Evolutionary conservation across 2,329 filamentous ascomycete species (phyloP).

Genomic region (Fusarium sp.): DNA sequence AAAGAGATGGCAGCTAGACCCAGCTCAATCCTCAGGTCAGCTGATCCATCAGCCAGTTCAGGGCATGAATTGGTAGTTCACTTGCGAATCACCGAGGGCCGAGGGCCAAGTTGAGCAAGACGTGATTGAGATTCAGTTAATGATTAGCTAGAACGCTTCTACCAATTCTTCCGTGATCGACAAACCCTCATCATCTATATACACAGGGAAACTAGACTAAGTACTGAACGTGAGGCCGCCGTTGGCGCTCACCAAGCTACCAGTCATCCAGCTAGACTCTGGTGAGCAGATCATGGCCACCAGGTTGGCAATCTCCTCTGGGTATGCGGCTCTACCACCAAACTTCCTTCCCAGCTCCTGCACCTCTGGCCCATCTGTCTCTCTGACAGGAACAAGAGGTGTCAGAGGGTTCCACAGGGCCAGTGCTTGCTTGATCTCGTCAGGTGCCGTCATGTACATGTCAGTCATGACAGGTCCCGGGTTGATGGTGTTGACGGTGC

Average conservation of each 20-base stretch:
- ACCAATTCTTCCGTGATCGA: neutral
- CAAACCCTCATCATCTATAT: neutral
- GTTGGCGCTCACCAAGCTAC: slow-evolving; percentile 73
- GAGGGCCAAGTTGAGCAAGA: neutral
- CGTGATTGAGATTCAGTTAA: neutral
- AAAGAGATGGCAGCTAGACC: neutral
- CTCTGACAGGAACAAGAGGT: slow-evolving; percentile 57
- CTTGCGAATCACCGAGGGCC: neutral
- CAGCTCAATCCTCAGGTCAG: neutral
- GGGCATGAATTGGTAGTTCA: neutral
- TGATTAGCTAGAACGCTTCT: neutral
- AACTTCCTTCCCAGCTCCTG: slow-evolving; percentile 60
- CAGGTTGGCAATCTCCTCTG: slow-evolving; percentile 72
- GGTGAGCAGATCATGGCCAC: slow-evolving; percentile 73
- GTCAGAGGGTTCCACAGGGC: slow-evolving; percentile 54
- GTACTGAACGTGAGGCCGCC: slow-evolving; percentile 49
- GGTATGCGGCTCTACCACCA: slow-evolving; percentile 65
- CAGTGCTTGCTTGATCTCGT: slow-evolving; percentile 57
- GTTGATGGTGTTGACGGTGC: slow-evolving; percentile 69
- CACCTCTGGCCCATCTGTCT: slow-evolving; percentile 44
- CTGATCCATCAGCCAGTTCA: neutral
- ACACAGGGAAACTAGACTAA: neutral
- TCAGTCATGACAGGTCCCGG: slow-evolving; percentile 52
- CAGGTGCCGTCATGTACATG: slow-evolving; percentile 60
- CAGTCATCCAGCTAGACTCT: slow-evolving; percentile 72